A percentile compares a stretch with the other conserved stretches of the same genome.
These are phyloP conservation scores for Fraxinus greggii DNA, from an alignment of 305 asterid species.

Conservation along the genomic window DNA sequence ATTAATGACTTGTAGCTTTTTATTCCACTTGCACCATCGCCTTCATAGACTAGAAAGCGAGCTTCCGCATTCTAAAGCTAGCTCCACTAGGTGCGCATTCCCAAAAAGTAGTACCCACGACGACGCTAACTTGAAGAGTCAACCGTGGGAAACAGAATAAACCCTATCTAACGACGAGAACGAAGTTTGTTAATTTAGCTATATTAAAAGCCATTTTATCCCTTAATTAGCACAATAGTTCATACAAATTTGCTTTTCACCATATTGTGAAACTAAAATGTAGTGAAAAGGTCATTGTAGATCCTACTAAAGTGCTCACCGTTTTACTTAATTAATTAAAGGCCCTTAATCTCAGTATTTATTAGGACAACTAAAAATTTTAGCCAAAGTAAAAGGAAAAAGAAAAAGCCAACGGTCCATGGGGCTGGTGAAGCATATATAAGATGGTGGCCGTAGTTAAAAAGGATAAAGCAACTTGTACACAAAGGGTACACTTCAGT, in stretches of 20 bases:
- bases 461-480: no score
- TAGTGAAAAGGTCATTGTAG: not conserved
- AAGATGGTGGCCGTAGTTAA: not conserved
- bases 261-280: not conserved
- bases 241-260: not conserved
- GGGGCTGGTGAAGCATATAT: not conserved
- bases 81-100: not conserved
- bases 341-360: not conserved
- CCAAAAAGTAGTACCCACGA: not conserved
- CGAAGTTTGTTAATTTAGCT: not conserved
- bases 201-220: not conserved
- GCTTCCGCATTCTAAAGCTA: not conserved
- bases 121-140: not conserved
- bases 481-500: no score
- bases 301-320: not conserved
- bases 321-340: not conserved
- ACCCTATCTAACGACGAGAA: not conserved
- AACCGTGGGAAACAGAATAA: not conserved
- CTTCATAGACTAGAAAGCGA: not conserved
- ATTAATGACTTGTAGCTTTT: not conserved
- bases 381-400: not conserved
- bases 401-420: not conserved
- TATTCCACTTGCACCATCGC: not conserved
- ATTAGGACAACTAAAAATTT: not conserved
- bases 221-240: not conserved